Evolutionary conservation across 768 basidiomycete genomes (phyloP).

Genomic region (Trichaptum fuscoviolaceum): DNA sequence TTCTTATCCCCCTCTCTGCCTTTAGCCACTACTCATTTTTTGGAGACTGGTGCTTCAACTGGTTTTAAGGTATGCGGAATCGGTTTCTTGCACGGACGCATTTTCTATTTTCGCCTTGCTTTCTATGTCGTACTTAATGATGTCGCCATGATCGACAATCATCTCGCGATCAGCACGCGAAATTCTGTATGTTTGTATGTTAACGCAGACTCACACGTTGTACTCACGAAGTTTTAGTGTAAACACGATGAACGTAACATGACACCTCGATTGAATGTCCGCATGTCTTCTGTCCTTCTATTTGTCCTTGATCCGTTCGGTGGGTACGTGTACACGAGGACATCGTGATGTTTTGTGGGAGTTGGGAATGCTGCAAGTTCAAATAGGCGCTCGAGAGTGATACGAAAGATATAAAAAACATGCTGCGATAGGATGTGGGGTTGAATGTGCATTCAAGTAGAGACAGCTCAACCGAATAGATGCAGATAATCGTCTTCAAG

Average conservation of each 20-base stretch:
- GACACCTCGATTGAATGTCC: background rate
- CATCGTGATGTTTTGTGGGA: background rate
- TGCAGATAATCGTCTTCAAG: too few relatives aligned
- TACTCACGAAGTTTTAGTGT: background rate
- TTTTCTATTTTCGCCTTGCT: background rate
- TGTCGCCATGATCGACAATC: background rate
- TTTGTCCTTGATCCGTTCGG: background rate
- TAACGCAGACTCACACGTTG: background rate
- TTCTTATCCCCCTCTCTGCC: background rate
- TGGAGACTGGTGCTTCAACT: background rate
- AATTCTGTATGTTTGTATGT: background rate
- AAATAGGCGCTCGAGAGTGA: background rate
- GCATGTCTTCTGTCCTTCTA: background rate
- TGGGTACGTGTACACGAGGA: background rate
- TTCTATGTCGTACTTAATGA: background rate
- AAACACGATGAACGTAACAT: background rate
- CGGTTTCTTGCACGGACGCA: background rate
- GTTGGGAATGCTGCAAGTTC: background rate
- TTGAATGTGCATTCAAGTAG: background rate
- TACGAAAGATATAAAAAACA: background rate
- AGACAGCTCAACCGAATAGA: background rate
- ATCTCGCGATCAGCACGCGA: background rate
- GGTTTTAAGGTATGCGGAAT: background rate
- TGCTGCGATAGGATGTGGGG: background rate
- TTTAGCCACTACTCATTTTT: background rate